Conservation (phyloP, 2,329 filamentous ascomycete species). For the Fusarium sarcochroum region DNA sequence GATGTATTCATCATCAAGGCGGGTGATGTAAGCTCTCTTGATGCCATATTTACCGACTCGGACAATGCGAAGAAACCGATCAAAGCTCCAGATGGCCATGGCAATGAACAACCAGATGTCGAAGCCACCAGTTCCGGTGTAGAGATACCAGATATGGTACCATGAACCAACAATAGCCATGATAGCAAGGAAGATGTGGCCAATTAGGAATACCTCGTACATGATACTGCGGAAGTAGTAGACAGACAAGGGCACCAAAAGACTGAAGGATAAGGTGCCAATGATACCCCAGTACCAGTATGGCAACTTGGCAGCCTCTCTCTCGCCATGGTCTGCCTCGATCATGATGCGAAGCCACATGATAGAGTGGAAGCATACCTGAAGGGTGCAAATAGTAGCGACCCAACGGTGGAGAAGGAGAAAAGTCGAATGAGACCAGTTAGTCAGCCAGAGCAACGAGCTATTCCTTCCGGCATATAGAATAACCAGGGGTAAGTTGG, state of each 20-base stretch:
- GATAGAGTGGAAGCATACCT: slow-evolving; percentile 62
- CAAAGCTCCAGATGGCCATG: slow-evolving; percentile 50
- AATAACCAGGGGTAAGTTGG: slow-evolving; percentile 58
- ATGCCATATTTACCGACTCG: slow-evolving; percentile 46
- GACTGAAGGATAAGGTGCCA: slow-evolving; percentile 52
- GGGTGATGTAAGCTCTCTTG: slow-evolving; percentile 44
- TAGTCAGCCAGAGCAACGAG: slow-evolving; percentile 62
- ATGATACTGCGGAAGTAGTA: slow-evolving; percentile 53
- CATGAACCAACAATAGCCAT: slow-evolving; percentile 60
- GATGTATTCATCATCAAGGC: slow-evolving; percentile 50
- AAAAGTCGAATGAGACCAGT: slow-evolving; percentile 64
- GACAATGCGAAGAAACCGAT: slow-evolving; percentile 46
- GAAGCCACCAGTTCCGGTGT: slow-evolving; percentile 59
- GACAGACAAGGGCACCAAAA: slow-evolving; percentile 54
- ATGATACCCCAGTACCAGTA: slow-evolving; percentile 63
- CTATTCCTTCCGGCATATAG: slow-evolving; percentile 64
- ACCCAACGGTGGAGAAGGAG: slow-evolving; percentile 65
- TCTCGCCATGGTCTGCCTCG: slow-evolving; percentile 46
- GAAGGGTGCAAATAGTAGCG: slow-evolving; percentile 59
- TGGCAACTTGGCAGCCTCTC: slow-evolving; percentile 45
- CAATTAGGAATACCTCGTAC: slow-evolving; percentile 62
- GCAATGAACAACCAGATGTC: slow-evolving; percentile 53
- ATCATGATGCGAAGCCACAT: slow-evolving; percentile 55
- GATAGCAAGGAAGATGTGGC: slow-evolving; percentile 59
- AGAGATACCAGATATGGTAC: slow-evolving; percentile 58